Percentiles rank a stretch among this genome's conserved stretches.
These are phyloP conservation scores for Populus hybrid DNA, from an alignment of 441 rosid species.

Conservation along the genomic window DNA sequence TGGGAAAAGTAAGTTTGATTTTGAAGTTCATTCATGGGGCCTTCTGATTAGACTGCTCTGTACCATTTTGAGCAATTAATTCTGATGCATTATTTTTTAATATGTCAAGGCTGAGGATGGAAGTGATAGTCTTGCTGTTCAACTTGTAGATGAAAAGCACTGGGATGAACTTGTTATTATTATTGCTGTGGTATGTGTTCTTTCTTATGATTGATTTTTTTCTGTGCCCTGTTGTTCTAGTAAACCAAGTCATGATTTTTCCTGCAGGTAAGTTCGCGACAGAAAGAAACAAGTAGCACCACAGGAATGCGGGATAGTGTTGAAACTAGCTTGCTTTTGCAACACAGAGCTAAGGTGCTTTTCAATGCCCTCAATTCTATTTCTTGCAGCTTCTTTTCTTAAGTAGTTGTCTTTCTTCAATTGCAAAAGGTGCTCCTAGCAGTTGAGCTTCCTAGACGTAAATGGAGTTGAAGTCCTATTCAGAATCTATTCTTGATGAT, in stretches of 20 bases:
- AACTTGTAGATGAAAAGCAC: conserved; percentile 88
- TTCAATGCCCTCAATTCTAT: conserved; percentile 3
- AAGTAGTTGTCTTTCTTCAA: not conserved
- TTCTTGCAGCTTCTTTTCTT: not conserved
- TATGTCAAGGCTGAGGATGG: conserved; percentile 68
- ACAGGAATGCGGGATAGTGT: conserved; percentile 94
- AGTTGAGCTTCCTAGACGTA: not conserved
- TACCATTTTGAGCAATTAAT: not conserved
- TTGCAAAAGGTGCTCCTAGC: not conserved
- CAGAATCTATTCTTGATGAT: not conserved
- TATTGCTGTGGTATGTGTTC: conserved; percentile 76
- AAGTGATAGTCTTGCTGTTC: conserved; percentile 89
- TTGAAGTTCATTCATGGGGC: conserved; percentile 4
- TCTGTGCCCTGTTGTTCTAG: not conserved
- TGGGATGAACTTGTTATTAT: conserved; percentile 94
- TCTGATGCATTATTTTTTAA: conserved; percentile 5
- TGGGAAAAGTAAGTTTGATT: conserved; percentile 63
- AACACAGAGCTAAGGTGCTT: conserved; percentile 82
- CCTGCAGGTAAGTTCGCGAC: conserved; percentile 76
- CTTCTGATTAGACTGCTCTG: not conserved
- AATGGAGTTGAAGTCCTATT: not conserved
- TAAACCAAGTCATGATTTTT: not conserved
- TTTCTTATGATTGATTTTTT: not conserved
- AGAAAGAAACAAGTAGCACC: conserved; percentile 97
- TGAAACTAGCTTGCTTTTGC: conserved; percentile 88